These are phyloP conservation scores for Trichoderma gamsii DNA, from an alignment of 495 filamentous ascomycete genomes.

Conservation along the genomic window DNA sequence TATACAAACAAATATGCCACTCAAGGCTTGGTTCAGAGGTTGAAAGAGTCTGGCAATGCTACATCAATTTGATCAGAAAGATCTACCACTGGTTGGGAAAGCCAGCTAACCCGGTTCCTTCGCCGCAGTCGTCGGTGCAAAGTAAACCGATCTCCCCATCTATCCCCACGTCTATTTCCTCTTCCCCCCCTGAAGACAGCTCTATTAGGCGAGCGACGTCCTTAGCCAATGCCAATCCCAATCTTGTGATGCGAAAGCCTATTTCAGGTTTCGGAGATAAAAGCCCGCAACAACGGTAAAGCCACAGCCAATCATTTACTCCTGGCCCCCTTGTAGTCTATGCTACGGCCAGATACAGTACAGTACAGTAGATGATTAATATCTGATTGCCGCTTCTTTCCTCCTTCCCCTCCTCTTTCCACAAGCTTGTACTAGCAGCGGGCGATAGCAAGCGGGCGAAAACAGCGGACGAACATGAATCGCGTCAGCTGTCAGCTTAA, in stretches of 20 bases:
- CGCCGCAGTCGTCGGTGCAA: too few species aligned
- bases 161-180: not conserved
- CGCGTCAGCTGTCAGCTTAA: not conserved
- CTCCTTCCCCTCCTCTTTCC: not conserved
- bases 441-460: too few species aligned
- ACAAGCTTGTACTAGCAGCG: not conserved
- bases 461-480: conserved; percentile 5
- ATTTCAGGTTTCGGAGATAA: not conserved
- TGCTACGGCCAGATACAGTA: too few species aligned
- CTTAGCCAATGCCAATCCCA: not conserved
- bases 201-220: not conserved
- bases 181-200: not conserved
- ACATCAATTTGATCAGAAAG: too few species aligned
- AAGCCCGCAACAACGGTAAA: not conserved
- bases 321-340: too few species aligned
- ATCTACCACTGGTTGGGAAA: too few species aligned
- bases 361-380: not conserved
- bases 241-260: not conserved
- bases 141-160: not conserved
- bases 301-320: too few species aligned
- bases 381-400: not conserved
- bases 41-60: too few species aligned
- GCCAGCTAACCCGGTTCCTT: too few species aligned
- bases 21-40: too few species aligned
- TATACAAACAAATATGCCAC: too few species aligned